Evolutionary conservation across 2,329 filamentous ascomycete genomes (phyloP).

Genomic region (Colletotrichum limetticola): DNA sequence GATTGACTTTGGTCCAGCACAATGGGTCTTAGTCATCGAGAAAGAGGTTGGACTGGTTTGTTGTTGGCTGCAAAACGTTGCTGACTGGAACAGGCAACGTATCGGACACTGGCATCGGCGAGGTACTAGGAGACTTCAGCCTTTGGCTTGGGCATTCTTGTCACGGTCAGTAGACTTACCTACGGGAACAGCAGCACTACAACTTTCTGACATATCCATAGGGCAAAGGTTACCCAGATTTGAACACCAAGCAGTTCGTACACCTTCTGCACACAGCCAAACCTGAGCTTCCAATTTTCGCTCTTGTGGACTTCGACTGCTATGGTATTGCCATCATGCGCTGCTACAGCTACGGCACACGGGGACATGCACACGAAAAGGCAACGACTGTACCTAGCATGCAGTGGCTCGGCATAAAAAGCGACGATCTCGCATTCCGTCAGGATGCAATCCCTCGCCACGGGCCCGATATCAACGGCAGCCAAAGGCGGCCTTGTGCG

Average conservation of each 20-base stretch:
- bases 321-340: conserved; percentile 79
- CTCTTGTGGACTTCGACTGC: conserved; percentile 80
- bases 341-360: conserved; percentile 79
- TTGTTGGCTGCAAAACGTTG: not conserved
- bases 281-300: conserved; percentile 67
- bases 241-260: conserved; percentile 75
- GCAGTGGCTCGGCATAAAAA: conserved; percentile 72
- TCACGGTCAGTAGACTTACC: conserved; percentile 65
- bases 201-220: conserved; percentile 45
- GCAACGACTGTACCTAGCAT: conserved; percentile 61
- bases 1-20: conserved; percentile 59
- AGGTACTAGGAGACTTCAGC: conserved; percentile 62
- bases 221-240: conserved; percentile 86
- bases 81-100: conserved; percentile 70
- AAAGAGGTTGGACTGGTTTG: conserved; percentile 71
- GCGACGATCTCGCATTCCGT: conserved; percentile 49
- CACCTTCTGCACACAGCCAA: conserved; percentile 58
- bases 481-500: not conserved
- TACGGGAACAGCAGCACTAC: not conserved
- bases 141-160: conserved; percentile 68
- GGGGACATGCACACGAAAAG: conserved; percentile 68
- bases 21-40: conserved; percentile 80
- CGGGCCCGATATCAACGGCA: not conserved
- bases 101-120: conserved; percentile 71
- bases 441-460: not conserved